These are phyloP conservation scores for Mortierella sp. DNA, from an alignment of 371 early-diverging fungal species.

Conservation along the genomic window DNA sequence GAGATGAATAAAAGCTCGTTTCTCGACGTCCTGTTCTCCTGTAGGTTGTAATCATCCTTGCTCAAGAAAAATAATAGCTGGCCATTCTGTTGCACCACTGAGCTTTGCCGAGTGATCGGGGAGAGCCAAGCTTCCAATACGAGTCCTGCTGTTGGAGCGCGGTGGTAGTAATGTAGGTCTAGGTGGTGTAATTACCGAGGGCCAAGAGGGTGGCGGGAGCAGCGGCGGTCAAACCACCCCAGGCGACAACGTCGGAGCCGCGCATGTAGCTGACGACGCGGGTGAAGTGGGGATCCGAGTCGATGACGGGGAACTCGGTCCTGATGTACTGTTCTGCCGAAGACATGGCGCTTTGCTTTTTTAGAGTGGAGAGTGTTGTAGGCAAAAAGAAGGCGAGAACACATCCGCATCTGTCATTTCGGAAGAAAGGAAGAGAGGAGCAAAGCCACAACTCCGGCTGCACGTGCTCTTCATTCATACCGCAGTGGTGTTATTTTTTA, in stretches of 20 bases:
- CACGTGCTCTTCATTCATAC: not conserved
- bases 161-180: not conserved
- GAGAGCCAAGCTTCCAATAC: too few species aligned
- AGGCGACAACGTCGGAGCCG: conserved; percentile 81
- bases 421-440: not conserved
- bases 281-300: conserved; percentile 84
- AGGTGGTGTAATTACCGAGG: conserved; percentile 72
- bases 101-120: not conserved
- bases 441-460: conserved; percentile 1
- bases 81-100: not conserved
- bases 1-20: not conserved
- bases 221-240: conserved; percentile 78
- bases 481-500: not conserved
- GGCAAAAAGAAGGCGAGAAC: not conserved
- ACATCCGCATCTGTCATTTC: not conserved
- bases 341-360: conserved; percentile 39
- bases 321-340: conserved; percentile 62
- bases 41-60: not conserved
- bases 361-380: conserved; percentile 3
- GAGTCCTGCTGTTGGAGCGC: not conserved
- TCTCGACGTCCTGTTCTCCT: not conserved
- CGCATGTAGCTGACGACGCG: conserved; percentile 94
- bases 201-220: conserved; percentile 83
- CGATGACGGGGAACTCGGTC: conserved; percentile 76
- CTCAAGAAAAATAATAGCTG: not conserved